Base-by-base conservation (phyloP, 2,329 filamentous ascomycete species). In the Colletotrichum sp. region DNA sequence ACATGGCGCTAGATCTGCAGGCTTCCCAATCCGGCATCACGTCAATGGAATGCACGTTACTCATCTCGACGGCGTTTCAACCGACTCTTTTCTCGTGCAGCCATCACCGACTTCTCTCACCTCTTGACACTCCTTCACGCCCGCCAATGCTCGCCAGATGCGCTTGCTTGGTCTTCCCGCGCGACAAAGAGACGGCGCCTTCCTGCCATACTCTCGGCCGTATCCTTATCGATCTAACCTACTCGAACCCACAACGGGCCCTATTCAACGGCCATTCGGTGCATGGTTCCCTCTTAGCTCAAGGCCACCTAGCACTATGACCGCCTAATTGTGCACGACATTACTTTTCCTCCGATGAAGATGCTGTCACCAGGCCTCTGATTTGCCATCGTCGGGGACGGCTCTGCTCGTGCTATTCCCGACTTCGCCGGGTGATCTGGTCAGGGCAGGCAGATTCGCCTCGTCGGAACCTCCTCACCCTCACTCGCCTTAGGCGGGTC, bases 171-270 rank as follows among this genome's bases (percentile, higher is more conserved):
- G 73, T 18, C 58, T 60, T 75, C 73, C 73, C 73, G 73, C 18
- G 36, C 26, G 65, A 75, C 70, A 75, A 75, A 75, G 73, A 64
- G 70, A 75, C 73, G 73, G 73, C 73, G 70, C 64, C 73, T 64
- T 75, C 64, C 70, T 73, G 64, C 34, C 70, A 75, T 43, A 36
- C 66, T 75, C 43, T 68, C 73, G 73, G 73, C 73, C 73, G 73
- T 75, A 75, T 75, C 57, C 70, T 73, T 60, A 73, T 32, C 34
- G 58, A 60, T 26, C 73, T 73, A 75, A 67, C 57, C 15, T 34
- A 43, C 32, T 65, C 26, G 58, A 36, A 32, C 58, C 57, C 70
- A 48, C 48, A 75, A 75, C 64, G 73, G 70, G 73, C 58, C 73
- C 57, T 75, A 58, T 48, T 52, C 73, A 75, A 75, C 73, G 73